Evolutionary conservation across 176 grass and related monocot species (phyloP).

Genomic region (Triticum monococcum): DNA sequence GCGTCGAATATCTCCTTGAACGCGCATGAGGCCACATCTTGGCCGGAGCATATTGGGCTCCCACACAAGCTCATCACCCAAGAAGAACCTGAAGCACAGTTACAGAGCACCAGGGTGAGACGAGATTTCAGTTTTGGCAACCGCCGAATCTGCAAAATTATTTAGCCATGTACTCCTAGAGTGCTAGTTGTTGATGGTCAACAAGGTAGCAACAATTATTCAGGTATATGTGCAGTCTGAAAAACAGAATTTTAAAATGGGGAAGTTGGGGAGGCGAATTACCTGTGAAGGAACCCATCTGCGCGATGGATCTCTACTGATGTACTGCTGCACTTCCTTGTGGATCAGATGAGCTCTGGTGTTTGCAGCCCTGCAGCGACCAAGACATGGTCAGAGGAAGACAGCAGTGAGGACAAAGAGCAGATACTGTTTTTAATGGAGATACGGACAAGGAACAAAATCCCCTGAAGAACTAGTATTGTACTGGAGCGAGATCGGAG

Average conservation of each 20-base stretch:
- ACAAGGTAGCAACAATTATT: not conserved
- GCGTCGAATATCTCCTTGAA: slow-evolving; percentile 31
- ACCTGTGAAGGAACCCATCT: slow-evolving; percentile 41
- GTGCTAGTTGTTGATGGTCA: not conserved
- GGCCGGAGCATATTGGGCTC: slow-evolving; percentile 26
- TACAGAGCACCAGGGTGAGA: not conserved
- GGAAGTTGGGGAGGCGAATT: not conserved
- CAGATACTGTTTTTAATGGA: not conserved
- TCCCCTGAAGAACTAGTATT: not conserved
- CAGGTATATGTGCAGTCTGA: not conserved
- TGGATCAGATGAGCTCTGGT: not conserved
- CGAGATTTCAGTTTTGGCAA: not conserved
- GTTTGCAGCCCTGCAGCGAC: not conserved
- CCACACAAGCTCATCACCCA: slow-evolving; percentile 46
- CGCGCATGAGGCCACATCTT: slow-evolving; percentile 24
- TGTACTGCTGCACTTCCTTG: not conserved
- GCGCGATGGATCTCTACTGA: not conserved
- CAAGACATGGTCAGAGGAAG: not conserved
- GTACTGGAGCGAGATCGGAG: not conserved
- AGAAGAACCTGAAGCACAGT: slow-evolving; percentile 30
- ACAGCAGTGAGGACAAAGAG: not conserved
- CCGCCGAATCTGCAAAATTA: not conserved
- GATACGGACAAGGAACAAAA: not conserved
- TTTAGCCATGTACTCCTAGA: not conserved
- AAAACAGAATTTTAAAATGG: not conserved